Evolutionary conservation across 257 asterid genomes (phyloP).

Genomic region (Echium plantagineum): DNA sequence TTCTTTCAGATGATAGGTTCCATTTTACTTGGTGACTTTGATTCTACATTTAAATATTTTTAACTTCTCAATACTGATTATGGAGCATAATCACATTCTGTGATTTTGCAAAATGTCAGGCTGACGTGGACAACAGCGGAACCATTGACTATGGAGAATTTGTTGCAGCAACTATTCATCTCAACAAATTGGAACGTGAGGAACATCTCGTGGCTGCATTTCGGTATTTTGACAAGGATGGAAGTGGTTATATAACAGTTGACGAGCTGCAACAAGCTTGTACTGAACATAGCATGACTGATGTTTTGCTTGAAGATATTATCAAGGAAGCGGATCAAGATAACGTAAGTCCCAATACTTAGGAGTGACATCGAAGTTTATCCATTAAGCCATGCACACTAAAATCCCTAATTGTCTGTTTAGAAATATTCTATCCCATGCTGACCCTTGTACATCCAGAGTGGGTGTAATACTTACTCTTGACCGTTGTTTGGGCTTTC

Average conservation of each 20-base stretch:
- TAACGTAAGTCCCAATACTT: constrained; percentile 36
- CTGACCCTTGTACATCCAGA: not conserved
- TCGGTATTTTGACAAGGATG: constrained; percentile 74
- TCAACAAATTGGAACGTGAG: constrained; percentile 73
- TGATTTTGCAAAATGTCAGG: constrained; percentile 23
- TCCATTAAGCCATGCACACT: not conserved
- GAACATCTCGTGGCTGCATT: constrained; percentile 77
- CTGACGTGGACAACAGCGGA: constrained; percentile 82
- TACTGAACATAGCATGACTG: constrained; percentile 56
- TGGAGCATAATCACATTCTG: not conserved
- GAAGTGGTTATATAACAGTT: constrained; percentile 78
- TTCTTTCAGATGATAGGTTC: not conserved
- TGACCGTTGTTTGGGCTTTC: no score
- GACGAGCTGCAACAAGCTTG: constrained; percentile 94
- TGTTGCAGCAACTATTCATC: constrained; percentile 70
- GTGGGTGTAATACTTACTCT: not conserved
- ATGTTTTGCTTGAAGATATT: constrained; percentile 55
- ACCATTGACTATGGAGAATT: constrained; percentile 81
- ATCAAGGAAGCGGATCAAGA: constrained; percentile 79
- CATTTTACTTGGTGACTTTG: not conserved
- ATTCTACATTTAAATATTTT: not conserved
- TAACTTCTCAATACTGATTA: no score
- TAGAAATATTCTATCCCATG: not conserved
- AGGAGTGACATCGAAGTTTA: constrained; percentile 1
- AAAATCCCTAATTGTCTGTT: not conserved